Evolutionary conservation across 768 basidiomycete species (phyloP).

Genomic region (Termitomyces sp.): DNA sequence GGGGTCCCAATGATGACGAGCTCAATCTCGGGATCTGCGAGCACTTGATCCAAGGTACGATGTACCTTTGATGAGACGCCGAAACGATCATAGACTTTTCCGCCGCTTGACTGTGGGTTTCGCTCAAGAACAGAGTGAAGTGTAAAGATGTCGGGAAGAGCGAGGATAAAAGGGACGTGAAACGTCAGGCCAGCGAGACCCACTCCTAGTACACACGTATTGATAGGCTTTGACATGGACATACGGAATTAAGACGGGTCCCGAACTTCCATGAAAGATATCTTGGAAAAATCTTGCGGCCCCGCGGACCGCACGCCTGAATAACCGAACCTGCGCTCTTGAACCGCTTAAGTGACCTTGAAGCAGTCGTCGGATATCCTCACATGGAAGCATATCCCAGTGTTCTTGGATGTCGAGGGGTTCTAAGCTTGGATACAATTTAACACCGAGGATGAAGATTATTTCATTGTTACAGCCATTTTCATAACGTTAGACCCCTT

Average conservation of each 20-base stretch:
- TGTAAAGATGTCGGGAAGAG: constrained; percentile 63
- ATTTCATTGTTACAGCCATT: too few relatives aligned
- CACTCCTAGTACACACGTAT: constrained; percentile 69
- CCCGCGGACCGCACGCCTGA: not conserved
- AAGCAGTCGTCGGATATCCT: too few relatives aligned
- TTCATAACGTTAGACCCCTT: too few relatives aligned
- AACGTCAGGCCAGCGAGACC: constrained; percentile 76
- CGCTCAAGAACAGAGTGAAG: constrained; percentile 75
- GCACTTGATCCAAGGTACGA: constrained; percentile 52
- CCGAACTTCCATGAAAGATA: not conserved
- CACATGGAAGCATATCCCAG: too few relatives aligned
- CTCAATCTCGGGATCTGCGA: constrained; percentile 61
- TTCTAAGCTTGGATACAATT: too few relatives aligned
- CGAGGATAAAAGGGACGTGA: constrained; percentile 75
- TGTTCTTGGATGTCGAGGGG: too few relatives aligned
- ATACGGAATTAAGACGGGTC: not conserved
- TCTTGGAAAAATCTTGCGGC: not conserved
- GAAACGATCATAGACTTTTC: constrained; percentile 63
- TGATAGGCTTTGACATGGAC: constrained; percentile 45
- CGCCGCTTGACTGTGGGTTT: constrained; percentile 54
- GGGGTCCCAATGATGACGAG: constrained; percentile 67
- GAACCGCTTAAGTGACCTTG: too few relatives aligned
- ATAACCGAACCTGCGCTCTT: too few relatives aligned
- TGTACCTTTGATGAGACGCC: constrained; percentile 55
- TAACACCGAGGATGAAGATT: too few relatives aligned